Conservation (phyloP, 1,284 basidiomycete genomes). For the Cystobasidium slooffiae region DNA sequence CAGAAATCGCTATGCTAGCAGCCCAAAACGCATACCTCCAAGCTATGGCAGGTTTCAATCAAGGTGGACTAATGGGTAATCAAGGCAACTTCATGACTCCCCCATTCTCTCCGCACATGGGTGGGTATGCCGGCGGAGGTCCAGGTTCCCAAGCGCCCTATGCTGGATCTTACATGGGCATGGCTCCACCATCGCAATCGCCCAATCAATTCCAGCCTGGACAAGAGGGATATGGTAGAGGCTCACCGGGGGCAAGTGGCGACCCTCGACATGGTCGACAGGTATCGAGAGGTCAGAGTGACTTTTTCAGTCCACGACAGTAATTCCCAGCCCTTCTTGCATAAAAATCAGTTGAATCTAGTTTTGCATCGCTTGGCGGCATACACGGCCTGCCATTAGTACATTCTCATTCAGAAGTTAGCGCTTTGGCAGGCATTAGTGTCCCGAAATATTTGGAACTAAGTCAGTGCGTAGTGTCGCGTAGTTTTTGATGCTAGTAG, state of each 20-base stretch:
- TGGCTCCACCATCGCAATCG: constrained; percentile 36
- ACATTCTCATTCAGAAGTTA: not conserved
- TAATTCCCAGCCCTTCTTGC: not conserved
- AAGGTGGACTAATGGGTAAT: constrained; percentile 27
- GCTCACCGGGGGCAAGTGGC: not conserved
- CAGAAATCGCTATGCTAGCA: constrained; percentile 46
- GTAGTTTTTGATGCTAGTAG: no score
- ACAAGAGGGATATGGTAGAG: constrained; percentile 6
- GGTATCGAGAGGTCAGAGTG: constrained; percentile 4
- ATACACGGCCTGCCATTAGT: no score
- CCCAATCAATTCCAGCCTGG: constrained; percentile 13
- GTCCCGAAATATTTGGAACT: not conserved
- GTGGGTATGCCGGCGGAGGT: not conserved
- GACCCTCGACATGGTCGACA: constrained; percentile 13
- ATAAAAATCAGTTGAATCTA: no score
- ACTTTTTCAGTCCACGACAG: constrained; percentile 2
- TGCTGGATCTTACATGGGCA: constrained; percentile 36
- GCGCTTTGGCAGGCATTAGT: not conserved
- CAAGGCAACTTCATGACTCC: constrained; percentile 27
- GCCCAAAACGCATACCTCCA: constrained; percentile 50
- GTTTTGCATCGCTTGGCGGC: no score
- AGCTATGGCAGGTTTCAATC: constrained; percentile 50
- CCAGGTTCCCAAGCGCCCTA: constrained; percentile 21
- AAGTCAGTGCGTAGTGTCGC: no score
- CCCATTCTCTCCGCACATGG: constrained; percentile 15